Evolutionary conservation across 257 asterid species (phyloP), one percentile per base, ranked within the genome.

Genomic region (Fraxinus pennsylvanica): DNA sequence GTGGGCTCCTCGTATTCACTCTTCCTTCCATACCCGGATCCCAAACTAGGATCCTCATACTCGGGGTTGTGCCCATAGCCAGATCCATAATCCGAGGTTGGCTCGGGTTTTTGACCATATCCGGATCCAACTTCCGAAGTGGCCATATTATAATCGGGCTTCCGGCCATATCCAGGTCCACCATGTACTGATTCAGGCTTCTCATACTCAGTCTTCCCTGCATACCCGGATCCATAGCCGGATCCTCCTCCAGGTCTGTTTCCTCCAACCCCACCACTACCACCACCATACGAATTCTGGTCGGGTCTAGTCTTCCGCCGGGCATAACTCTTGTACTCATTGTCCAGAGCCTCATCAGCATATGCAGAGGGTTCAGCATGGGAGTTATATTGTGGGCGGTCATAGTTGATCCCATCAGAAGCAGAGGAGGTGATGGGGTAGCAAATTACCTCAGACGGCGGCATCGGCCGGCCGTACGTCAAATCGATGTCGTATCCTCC

Each of bases 361-460:
- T 95, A 91, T 74, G 99, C 99, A 9, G 90, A 93, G 30, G 99
- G 97, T 79, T 89, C 91, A 6, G 96, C 92, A 65, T 76, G 78
- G 74, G 98, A 86, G 30, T 89, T 33, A 76, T 88, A 93, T 50
- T 89, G 93, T 19, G 99, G 97, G 74, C 96, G 99, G 36, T 88
- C 93, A 82, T 89, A 85, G 79, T 93, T 98, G 76, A 88, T 87
- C 1, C 84, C 91, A 9, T 84, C 89, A 81, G 94, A 86, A 52
- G 70, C 76, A 13, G 95, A 88, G 2, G 95, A 80, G 73, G 83
- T 52, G 87, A 68, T 82, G 38, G 91, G 88, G 84, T 93, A 91
- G 84, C 99, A 95, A 70, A 84, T 95, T 39, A 88, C 94, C 3
- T 89, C 94, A 3, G 97, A 93, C 7, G 93, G 97, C 0, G 90